These are phyloP conservation scores for Chenopodium suecicum DNA, from an alignment of 148 eudicot species.

Conservation along the genomic window DNA sequence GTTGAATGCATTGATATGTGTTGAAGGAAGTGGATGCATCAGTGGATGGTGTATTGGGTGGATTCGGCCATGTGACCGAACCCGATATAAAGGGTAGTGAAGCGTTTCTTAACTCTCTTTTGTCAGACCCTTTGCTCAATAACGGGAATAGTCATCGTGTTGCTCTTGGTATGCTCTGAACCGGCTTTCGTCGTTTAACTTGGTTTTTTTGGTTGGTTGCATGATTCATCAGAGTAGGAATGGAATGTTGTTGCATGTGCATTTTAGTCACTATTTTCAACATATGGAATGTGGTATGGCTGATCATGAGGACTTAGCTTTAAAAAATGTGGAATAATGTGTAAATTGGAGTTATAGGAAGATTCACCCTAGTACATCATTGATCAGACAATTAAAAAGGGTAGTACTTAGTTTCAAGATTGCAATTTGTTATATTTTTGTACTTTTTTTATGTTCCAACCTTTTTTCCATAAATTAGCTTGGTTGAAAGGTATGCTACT, in stretches of 20 bases:
- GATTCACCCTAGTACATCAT: too few relatives aligned
- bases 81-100: conserved; percentile 79
- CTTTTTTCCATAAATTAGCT: too few relatives aligned
- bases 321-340: too few relatives aligned
- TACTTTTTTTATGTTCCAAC: too few relatives aligned
- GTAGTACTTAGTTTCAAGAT: too few relatives aligned
- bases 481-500: too few relatives aligned
- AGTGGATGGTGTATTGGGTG: conserved; percentile 90
- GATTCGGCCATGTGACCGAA: conserved; percentile 69
- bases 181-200: not conserved
- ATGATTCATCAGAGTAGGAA: not conserved
- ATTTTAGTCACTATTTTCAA: too few relatives aligned
- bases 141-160: conserved; percentile 57
- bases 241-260: not conserved
- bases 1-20: not conserved
- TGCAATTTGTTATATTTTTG: too few relatives aligned
- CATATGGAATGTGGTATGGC: too few relatives aligned
- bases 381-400: too few relatives aligned
- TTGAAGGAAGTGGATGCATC: conserved; percentile 86
- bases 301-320: too few relatives aligned
- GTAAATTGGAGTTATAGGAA: too few relatives aligned
- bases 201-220: not conserved
- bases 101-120: conserved; percentile 57
- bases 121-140: conserved; percentile 41
- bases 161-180: conserved; percentile 57